Evolutionary conservation across 768 basidiomycete genomes (phyloP).

Genomic region (Baorangia bicolor): DNA sequence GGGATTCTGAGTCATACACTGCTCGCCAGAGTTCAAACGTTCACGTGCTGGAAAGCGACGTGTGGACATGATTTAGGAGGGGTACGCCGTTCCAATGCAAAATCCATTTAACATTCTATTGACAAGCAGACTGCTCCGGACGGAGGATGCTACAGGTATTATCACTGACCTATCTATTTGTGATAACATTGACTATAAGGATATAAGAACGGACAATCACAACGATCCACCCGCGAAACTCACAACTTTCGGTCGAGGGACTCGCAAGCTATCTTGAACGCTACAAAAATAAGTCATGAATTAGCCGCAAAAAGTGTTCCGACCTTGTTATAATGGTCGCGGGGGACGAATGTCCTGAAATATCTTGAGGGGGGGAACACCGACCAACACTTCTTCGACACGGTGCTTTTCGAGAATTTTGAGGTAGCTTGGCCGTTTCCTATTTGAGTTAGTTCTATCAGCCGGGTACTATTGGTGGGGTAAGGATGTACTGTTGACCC

Average conservation of each 20-base stretch:
- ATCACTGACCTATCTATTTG: neutral
- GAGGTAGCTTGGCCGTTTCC: constrained; percentile 13
- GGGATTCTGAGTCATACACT: neutral
- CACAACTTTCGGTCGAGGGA: neutral
- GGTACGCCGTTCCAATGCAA: neutral
- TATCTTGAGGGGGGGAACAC: constrained; percentile 20
- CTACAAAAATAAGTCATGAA: constrained; percentile 26
- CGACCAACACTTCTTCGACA: constrained; percentile 23
- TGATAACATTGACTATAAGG: neutral
- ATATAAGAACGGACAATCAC: neutral
- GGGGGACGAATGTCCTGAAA: constrained; percentile 26
- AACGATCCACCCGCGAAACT: constrained; percentile 18
- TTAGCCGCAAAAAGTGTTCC: constrained; percentile 4
- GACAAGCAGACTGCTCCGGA: neutral
- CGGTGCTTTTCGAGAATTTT: constrained; percentile 33
- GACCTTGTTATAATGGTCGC: neutral
- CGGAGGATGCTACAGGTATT: neutral
- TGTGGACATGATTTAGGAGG: neutral
- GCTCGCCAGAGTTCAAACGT: neutral
- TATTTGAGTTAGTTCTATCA: constrained; percentile 7
- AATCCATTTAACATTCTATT: neutral
- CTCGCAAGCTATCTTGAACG: neutral
- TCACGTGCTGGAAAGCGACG: neutral
- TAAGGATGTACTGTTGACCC: constrained; percentile 25
- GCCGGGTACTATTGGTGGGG: constrained; percentile 6